Conservation (phyloP, 1,139 yeast genomes). For the Yamadazyma atlantica region DNA sequence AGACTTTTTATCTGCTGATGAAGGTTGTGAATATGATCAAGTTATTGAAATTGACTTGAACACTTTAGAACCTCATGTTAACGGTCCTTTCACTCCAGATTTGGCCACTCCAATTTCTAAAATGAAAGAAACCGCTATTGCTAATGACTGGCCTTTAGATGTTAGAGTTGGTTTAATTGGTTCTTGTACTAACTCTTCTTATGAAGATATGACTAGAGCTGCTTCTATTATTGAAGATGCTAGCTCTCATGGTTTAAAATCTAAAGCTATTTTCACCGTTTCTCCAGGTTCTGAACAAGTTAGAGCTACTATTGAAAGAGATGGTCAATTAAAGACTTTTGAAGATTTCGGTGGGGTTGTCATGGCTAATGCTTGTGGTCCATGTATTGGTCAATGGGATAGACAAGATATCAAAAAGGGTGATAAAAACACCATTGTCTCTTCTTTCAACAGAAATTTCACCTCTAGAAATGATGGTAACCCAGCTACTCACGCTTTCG, state of each 20-base stretch:
- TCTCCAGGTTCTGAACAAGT: constrained; percentile 99
- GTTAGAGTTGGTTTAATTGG: constrained; percentile 97
- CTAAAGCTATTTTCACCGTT: constrained; percentile 88
- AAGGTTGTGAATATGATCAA: constrained; percentile 95
- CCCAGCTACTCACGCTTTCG: constrained; percentile 97
- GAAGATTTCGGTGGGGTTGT: constrained; percentile 93
- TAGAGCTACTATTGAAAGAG: constrained; percentile 97
- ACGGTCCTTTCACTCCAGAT: constrained; percentile 99
- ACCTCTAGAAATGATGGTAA: constrained; percentile 98
- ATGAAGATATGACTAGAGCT: constrained; percentile 98
- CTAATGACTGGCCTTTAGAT: constrained; percentile 91
- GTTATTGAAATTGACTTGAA: constrained; percentile 91
- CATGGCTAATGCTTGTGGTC: constrained; percentile 99
- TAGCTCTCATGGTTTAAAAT: constrained; percentile 82
- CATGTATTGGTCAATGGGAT: constrained; percentile 99
- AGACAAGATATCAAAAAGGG: constrained; percentile 97
- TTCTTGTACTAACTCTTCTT: constrained; percentile 98
- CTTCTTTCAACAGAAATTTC: constrained; percentile 99
- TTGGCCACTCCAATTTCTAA: constrained; percentile 95
- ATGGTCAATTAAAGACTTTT: constrained; percentile 88
- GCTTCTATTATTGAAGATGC: constrained; percentile 94
- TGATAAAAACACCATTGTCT: constrained; percentile 96
- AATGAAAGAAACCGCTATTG: constrained; percentile 84
- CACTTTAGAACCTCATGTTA: constrained; percentile 95
- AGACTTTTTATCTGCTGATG: constrained; percentile 86